A percentile compares a stretch with the other conserved stretches of the same genome.
Evolutionary conservation across 2,329 filamentous ascomycete genomes (phyloP).

Genomic region (Emydomyces testavorans): DNA sequence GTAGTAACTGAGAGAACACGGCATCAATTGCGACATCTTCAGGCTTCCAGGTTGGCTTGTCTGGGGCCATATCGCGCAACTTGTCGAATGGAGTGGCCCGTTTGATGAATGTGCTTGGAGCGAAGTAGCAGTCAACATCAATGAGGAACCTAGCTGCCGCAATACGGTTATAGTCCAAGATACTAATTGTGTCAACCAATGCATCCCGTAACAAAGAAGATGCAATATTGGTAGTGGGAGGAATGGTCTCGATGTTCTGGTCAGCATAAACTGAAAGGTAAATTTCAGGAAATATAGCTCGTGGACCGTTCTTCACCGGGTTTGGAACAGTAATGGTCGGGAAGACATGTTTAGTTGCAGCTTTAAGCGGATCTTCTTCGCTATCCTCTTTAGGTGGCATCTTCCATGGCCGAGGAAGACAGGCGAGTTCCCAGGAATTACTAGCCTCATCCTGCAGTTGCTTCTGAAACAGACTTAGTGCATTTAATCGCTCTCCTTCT

Average conservation of each 20-base stretch:
- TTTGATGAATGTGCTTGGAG: slow-evolving; percentile 80
- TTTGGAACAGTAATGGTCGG: slow-evolving; percentile 65
- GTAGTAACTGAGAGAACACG: slow-evolving; percentile 88
- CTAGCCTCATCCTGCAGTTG: slow-evolving; percentile 69
- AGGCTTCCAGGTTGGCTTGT: slow-evolving; percentile 80
- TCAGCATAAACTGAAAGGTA: slow-evolving; percentile 86
- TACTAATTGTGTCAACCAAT: slow-evolving; percentile 84
- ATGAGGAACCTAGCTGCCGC: slow-evolving; percentile 79
- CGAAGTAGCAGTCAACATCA: slow-evolving; percentile 90
- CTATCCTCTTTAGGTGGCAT: slow-evolving; percentile 27
- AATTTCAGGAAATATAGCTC: slow-evolving; percentile 77
- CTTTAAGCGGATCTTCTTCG: slow-evolving; percentile 48
- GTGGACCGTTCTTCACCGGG: slow-evolving; percentile 60
- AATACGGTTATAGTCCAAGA: slow-evolving; percentile 84
- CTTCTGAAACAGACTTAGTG: slow-evolving; percentile 71
- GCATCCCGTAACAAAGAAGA: slow-evolving; percentile 75
- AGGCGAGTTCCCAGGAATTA: slow-evolving; percentile 61
- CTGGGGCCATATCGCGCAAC: slow-evolving; percentile 54
- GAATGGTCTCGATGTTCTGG: slow-evolving; percentile 82
- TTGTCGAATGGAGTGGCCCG: slow-evolving; percentile 87
- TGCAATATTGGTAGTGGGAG: slow-evolving; percentile 61
- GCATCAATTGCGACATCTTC: slow-evolving; percentile 97
- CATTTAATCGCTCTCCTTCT: slow-evolving; percentile 53
- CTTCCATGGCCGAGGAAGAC: slow-evolving; percentile 48
- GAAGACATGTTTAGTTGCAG: slow-evolving; percentile 60